Evolutionary conservation across 768 basidiomycete genomes (phyloP), one percentile per base, ranked within the genome.

Genomic region (Suillus clintonianus): DNA sequence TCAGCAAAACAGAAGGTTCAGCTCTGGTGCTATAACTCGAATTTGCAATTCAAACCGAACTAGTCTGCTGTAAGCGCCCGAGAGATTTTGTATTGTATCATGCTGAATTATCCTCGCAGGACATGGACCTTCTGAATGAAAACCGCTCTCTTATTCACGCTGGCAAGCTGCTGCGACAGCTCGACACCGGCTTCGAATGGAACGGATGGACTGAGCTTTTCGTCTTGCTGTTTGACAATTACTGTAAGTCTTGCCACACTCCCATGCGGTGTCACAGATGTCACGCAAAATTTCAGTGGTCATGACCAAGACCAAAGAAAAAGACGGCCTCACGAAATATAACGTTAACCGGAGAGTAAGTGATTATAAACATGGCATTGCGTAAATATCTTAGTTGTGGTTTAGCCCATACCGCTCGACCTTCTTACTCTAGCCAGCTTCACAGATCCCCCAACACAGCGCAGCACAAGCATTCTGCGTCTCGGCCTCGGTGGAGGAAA

Each of bases 201-300:
- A 93, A 85, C 65, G 92, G 90, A 47, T 97, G 94, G 93, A 89
- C 87, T 50, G 95, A 98, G 75, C 83, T 97, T 8, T 91, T 89
- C 65, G 90, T 97, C 10, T 81, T 98, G 60, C 80, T 99, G 3
- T 97, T 99, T 69, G 97, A 99, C 76, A 95, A 99, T 70, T 99
- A 98, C 69, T 76, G 95, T 94, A 64, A 76, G 92, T 78, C 15
- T 32, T 15, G 15, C n/a, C 37, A 22, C 42, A 14, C 37, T 32
- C 30, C 32, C 27, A 8, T 17, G 0, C 17, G 22, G 17, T 39
- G 27, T 54, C n/a, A 22, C 50, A 79, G 41, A 73, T 32, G 24
- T 19, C 37, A 27, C 19, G 15, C 55, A 27, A 17, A 19, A 41
- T 19, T 68, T 7, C 70, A 95, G 95, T 96, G 75, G 92, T 96